Conservation (phyloP, 768 basidiomycete genomes). For the Phaeotremella fagi region DNA sequence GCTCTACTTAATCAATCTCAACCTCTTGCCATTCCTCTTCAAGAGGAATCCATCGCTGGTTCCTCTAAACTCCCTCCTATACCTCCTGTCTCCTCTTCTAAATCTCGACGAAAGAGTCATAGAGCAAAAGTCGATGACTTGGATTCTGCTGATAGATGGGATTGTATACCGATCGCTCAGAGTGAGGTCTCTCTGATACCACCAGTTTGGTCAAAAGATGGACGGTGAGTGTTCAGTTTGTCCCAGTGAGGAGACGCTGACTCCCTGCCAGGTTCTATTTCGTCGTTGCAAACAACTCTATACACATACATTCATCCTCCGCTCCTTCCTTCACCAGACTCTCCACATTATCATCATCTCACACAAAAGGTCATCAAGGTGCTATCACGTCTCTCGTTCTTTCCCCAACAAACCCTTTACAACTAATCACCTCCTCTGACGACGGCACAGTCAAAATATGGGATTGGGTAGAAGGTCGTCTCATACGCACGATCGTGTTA, state of each 20-base stretch:
- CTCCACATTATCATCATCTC: constrained; percentile 53
- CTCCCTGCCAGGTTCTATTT: constrained; percentile 72
- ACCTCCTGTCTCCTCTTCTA: background rate
- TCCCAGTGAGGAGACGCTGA: constrained; percentile 34
- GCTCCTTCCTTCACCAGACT: constrained; percentile 78
- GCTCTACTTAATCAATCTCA: constrained; percentile 6
- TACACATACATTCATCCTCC: constrained; percentile 82
- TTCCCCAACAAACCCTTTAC: constrained; percentile 80
- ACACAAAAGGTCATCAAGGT: constrained; percentile 51
- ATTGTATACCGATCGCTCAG: constrained; percentile 33
- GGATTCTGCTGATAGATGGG: constrained; percentile 12
- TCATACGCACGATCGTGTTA: constrained; percentile 70
- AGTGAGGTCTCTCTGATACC: constrained; percentile 48
- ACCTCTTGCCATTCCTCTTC: background rate
- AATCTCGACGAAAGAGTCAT: background rate
- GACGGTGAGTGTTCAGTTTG: constrained; percentile 56
- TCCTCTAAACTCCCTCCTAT: background rate
- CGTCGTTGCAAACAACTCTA: constrained; percentile 68
- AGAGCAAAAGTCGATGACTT: background rate
- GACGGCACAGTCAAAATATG: constrained; percentile 84
- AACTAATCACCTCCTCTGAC: constrained; percentile 76
- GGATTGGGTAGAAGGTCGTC: constrained; percentile 82
- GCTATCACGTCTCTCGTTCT: constrained; percentile 69
- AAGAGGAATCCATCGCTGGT: background rate
- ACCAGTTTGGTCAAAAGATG: constrained; percentile 81